Conservation (phyloP, 2,329 filamentous ascomycete species). For the Coniella lustricola region DNA sequence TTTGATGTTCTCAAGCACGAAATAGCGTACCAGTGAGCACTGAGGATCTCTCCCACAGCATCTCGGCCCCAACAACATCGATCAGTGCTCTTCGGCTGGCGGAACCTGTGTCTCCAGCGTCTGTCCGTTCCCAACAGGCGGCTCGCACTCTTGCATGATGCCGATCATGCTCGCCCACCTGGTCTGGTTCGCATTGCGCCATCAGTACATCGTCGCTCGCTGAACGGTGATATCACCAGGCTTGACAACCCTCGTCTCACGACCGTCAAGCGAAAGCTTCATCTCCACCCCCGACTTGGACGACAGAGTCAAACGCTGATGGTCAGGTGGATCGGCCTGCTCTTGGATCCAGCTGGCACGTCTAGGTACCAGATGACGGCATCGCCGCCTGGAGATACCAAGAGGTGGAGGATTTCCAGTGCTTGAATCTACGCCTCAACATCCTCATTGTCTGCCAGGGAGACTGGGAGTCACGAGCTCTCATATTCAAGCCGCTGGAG, state of each 20-base stretch:
- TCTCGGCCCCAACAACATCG: neutral
- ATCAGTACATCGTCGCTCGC: neutral
- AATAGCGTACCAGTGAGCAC: too few relatives aligned
- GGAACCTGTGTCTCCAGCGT: neutral
- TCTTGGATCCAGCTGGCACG: slow-evolving; percentile 31
- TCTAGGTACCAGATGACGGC: slow-evolving; percentile 36
- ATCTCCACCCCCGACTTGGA: slow-evolving; percentile 34
- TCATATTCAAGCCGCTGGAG: neutral
- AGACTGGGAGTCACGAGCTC: neutral
- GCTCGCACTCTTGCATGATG: neutral
- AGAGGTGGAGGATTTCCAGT: slow-evolving; percentile 28
- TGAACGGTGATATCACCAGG: neutral
- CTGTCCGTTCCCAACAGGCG: neutral
- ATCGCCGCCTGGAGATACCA: slow-evolving; percentile 36
- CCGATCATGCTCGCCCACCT: neutral
- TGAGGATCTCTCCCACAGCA: too few relatives aligned
- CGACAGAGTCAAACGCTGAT: slow-evolving; percentile 40
- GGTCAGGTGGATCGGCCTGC: slow-evolving; percentile 38
- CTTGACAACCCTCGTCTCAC: neutral
- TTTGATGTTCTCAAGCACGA: too few relatives aligned
- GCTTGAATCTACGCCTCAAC: neutral
- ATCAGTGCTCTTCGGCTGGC: neutral
- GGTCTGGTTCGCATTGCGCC: neutral
- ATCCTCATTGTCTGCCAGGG: neutral
- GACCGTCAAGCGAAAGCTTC: neutral